Conservation (phyloP, 176 grass and related monocot species). For the Avena insularis region DNA sequence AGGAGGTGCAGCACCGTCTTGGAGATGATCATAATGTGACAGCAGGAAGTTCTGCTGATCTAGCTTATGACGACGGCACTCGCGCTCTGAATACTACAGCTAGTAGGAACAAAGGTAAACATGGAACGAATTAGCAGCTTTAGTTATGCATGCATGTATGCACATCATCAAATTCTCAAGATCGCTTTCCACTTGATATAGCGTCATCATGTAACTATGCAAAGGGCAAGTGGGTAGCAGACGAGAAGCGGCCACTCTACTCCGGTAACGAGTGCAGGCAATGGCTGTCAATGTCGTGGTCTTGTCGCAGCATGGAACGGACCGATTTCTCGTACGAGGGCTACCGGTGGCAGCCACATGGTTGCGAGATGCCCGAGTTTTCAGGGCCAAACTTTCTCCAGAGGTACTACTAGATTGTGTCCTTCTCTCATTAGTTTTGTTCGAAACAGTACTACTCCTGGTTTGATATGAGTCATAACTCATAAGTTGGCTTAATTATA, state of each 20-base stretch:
- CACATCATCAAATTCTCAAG: background rate
- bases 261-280: conserved; percentile 76
- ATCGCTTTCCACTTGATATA: conserved; percentile 46
- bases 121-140: background rate
- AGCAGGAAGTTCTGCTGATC: no score
- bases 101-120: no score
- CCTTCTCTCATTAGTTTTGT: background rate
- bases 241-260: conserved; percentile 68
- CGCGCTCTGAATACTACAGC: no score
- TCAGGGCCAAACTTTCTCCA: conserved; percentile 54
- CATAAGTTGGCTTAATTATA: conserved; percentile 1
- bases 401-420: conserved; percentile 42
- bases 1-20: background rate
- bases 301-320: conserved; percentile 75
- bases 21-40: background rate
- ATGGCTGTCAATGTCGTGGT: conserved; percentile 81
- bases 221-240: conserved; percentile 84
- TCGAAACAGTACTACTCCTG: no score
- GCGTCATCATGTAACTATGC: conserved; percentile 67
- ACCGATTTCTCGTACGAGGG: conserved; percentile 72
- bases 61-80: no score
- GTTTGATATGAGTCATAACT: no score
- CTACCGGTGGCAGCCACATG: conserved; percentile 76
- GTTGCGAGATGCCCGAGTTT: conserved; percentile 80
- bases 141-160: background rate